A percentile compares a stretch with the other conserved stretches of the same genome.
These are phyloP conservation scores for Coprinellus micaceus DNA, from an alignment of 768 basidiomycete genomes.

Conservation along the genomic window DNA sequence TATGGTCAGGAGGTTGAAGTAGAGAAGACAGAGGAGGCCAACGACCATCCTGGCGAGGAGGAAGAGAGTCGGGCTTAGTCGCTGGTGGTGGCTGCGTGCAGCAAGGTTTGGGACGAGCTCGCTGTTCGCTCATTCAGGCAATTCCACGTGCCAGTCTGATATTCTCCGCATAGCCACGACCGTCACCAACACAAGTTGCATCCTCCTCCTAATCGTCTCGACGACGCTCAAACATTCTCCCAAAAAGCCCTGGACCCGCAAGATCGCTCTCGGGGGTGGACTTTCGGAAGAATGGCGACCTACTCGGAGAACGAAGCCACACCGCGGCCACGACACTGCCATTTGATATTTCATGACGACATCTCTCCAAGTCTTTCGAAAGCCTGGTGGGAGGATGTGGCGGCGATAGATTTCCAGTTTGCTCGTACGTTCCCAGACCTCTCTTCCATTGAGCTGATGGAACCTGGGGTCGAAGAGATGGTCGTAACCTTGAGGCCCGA, in stretches of 20 bases:
- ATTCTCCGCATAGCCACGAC: too few relatives aligned
- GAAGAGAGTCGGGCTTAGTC: neutral
- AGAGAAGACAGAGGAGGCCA: constrained; percentile 27
- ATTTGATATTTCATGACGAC: neutral
- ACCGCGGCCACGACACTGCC: neutral
- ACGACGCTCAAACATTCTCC: too few relatives aligned
- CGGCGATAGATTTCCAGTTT: too few relatives aligned
- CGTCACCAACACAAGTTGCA: too few relatives aligned
- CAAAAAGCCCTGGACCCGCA: too few relatives aligned
- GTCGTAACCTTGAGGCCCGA: neutral
- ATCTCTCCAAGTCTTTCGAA: too few relatives aligned
- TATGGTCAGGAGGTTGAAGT: constrained; percentile 20
- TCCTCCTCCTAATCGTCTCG: too few relatives aligned
- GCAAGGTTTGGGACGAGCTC: neutral
- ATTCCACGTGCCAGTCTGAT: neutral
- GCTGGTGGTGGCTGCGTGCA: constrained; percentile 1
- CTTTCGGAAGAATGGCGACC: too few relatives aligned
- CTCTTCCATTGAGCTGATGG: neutral
- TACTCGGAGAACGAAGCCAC: neutral
- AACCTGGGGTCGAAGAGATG: neutral
- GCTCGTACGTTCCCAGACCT: too few relatives aligned
- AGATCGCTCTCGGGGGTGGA: too few relatives aligned
- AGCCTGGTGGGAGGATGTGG: too few relatives aligned
- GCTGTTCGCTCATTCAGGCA: neutral
- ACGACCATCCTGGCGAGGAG: constrained; percentile 23